Percentiles rank a stretch among this genome's conserved stretches.
These are phyloP conservation scores for Porcisia deanei DNA, from an alignment of 208 protist species.

Conservation along the genomic window DNA sequence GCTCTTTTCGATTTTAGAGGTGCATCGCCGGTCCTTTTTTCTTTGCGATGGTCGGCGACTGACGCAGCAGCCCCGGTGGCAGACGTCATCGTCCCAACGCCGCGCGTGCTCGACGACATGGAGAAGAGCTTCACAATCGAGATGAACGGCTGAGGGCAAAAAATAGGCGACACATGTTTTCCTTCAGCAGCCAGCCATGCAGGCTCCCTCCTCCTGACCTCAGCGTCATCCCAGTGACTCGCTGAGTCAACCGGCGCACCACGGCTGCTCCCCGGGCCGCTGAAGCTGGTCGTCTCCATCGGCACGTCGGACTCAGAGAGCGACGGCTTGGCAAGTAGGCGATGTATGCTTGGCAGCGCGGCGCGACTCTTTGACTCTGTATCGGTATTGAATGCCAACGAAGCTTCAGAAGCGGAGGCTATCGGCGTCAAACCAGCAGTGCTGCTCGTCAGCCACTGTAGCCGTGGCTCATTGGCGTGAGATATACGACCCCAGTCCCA, in stretches of 20 bases:
- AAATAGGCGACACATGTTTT: conserved; percentile 20
- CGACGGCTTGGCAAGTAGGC: conserved; percentile 24
- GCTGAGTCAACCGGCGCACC: not conserved
- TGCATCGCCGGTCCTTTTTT: not conserved
- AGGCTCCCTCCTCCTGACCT: conserved; percentile 5
- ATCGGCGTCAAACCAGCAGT: conserved; percentile 9
- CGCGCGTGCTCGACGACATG: conserved; percentile 2
- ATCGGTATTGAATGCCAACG: not conserved
- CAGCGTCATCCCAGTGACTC: not conserved
- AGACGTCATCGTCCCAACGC: not conserved
- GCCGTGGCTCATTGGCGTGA: conserved; percentile 22
- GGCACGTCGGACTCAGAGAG: not conserved
- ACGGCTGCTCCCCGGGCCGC: not conserved
- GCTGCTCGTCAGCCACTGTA: conserved; percentile 25
- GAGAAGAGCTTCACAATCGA: conserved; percentile 23
- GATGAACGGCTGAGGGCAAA: conserved; percentile 27
- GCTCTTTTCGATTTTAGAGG: not conserved
- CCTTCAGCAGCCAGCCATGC: conserved; percentile 22
- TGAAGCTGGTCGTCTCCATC: not conserved
- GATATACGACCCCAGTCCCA: conserved; percentile 7
- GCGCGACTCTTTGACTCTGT: not conserved
- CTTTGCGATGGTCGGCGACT: not conserved
- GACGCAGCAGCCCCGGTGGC: not conserved
- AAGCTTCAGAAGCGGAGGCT: not conserved
- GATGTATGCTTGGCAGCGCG: conserved; percentile 28